Conservation (phyloP, 768 basidiomycete species). For the Dioszegia aurantiaca region DNA sequence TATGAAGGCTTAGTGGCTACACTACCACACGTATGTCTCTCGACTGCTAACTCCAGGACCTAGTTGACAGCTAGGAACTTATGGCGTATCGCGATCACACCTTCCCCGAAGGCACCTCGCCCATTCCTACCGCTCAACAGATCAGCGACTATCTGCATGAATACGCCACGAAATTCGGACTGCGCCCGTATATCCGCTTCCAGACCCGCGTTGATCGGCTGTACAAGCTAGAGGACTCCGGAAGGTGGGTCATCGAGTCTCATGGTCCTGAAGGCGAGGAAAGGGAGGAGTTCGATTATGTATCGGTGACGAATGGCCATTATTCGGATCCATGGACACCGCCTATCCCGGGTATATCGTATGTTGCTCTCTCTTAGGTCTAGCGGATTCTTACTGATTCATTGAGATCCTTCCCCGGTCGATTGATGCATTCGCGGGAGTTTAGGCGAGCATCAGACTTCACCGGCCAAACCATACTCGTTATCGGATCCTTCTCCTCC, state of each 20-base stretch:
- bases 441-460: slow-evolving; percentile 44
- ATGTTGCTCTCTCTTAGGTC: slow-evolving; percentile 23
- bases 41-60: background rate
- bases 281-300: slow-evolving; percentile 46
- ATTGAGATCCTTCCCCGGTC: slow-evolving; percentile 42
- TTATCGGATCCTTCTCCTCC: slow-evolving; percentile 53
- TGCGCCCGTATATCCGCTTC: slow-evolving; percentile 64
- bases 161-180: slow-evolving; percentile 64
- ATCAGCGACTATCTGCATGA: slow-evolving; percentile 63
- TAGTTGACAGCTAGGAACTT: slow-evolving; percentile 32
- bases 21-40: slow-evolving; percentile 41
- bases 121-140: slow-evolving; percentile 53
- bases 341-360: slow-evolving; percentile 40
- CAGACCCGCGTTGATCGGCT: slow-evolving; percentile 58
- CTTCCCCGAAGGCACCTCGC: slow-evolving; percentile 24
- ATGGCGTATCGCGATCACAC: slow-evolving; percentile 44
- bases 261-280: background rate
- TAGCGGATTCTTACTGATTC: slow-evolving; percentile 31
- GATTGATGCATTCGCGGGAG: slow-evolving; percentile 50
- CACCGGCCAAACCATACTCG: slow-evolving; percentile 47
- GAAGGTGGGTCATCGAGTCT: slow-evolving; percentile 30
- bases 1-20: slow-evolving; percentile 46
- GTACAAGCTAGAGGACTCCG: slow-evolving; percentile 4
- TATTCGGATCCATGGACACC: slow-evolving; percentile 51
- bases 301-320: slow-evolving; percentile 51